Percentiles rank a stretch among this genome's conserved stretches.
These are phyloP conservation scores for Candida tropicalis DNA, from an alignment of 1,139 yeast genomes.

Conservation along the genomic window DNA sequence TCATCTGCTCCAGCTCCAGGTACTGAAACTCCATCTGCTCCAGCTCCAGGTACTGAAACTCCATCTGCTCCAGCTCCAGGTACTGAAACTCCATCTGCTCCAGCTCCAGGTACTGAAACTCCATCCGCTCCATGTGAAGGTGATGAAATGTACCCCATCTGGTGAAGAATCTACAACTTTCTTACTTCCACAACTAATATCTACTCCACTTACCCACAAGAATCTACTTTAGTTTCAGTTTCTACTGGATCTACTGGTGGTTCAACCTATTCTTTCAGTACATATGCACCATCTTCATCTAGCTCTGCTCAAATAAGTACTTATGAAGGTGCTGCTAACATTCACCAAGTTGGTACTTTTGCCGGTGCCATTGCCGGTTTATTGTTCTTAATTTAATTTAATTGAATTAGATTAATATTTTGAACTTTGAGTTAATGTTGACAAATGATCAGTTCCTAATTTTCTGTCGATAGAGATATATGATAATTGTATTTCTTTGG, in stretches of 20 bases:
- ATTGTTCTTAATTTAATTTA: conserved; percentile 1
- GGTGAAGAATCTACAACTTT: not conserved
- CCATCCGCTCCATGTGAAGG: not conserved
- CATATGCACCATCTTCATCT: not conserved
- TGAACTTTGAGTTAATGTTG: not conserved
- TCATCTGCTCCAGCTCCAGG: not conserved
- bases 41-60: not conserved
- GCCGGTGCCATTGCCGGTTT: conserved; percentile 4
- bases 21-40: not conserved
- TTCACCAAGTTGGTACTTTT: conserved; percentile 2
- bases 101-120: not conserved
- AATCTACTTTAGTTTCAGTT: not conserved
- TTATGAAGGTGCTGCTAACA: conserved; percentile 3
- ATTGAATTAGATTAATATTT: not conserved
- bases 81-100: not conserved
- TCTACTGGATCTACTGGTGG: not conserved
- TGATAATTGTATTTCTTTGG: not conserved
- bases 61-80: not conserved
- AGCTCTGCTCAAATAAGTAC: not conserved
- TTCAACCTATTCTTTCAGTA: not conserved
- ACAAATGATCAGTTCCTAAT: not conserved
- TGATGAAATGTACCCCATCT: not conserved
- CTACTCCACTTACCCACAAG: conserved; percentile 7
- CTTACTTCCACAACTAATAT: not conserved
- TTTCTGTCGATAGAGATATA: not conserved